Evolutionary conservation across 805 yeast genomes (phyloP), one percentile per base, ranked within the genome.

Genomic region (Saccharomycopsis capsularis): DNA sequence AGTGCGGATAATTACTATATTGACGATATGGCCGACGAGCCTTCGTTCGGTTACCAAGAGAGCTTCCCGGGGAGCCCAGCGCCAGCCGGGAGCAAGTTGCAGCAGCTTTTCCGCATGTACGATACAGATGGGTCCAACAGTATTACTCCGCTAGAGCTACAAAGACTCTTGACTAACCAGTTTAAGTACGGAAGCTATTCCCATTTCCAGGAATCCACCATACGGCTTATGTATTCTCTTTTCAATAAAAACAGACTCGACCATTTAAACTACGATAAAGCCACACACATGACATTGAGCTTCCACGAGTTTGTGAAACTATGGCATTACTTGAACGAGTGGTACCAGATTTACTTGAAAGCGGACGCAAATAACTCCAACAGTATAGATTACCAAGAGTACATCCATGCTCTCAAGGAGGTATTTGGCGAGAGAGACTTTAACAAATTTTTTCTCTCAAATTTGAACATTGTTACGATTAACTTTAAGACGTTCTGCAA

Each of bases 401-500:
- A 45, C 25, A 13, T 49, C 9, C 13, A 18, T 11, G 46, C 46
- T n/a, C 16, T 49, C 13, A 25, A 37, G 9, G 29, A 11, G 16
- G 27, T 49, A 11, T 49, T 49, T 45, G 53, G 50, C 5, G 49
- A 49, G 35, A 11, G 27, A 13, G 49, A 44, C 27, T 45, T 32
- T 34, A 36, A 35, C 21, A 6, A 35, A 2, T 39, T 34, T 15
- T 41, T 49, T n/a, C 3, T 45, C 18, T 23, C 27, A 7, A 46
- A 49, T 27, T 38, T 46, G 34, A 45, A 22, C 15, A 44, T 49
- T 5, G 46, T 40, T 4, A 35, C 50, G 4, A 21, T 40, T 15
- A 41, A 40, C 19, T 49, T 49, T 30, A 49, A 40, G 30, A 36
- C 40, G 9, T 49, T 49, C 30, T 34, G 46, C 21, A 46, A 43